Conservation (phyloP, 1,284 basidiomycete genomes). For the Pascua sp. region DNA sequence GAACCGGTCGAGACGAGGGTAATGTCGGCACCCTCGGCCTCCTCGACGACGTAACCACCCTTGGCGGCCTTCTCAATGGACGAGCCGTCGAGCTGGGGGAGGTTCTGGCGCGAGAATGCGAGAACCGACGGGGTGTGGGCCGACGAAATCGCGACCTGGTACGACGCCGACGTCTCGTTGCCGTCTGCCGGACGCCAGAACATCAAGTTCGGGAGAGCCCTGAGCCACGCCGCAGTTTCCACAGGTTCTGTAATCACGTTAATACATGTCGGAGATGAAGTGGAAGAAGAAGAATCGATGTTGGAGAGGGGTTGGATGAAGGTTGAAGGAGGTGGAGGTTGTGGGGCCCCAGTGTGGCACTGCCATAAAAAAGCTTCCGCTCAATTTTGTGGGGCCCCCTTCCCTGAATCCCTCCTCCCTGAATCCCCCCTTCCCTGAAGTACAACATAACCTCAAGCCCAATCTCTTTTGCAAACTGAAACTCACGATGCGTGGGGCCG, state of each 20-base stretch:
- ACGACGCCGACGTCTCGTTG: slow-evolving; percentile 88
- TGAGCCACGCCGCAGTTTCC: slow-evolving; percentile 81
- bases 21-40: slow-evolving; percentile 66
- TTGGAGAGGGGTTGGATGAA: slow-evolving; percentile 3
- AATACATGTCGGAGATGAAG: not conserved
- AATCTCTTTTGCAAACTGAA: no score
- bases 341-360: no score
- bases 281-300: not conserved
- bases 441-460: no score
- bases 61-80: slow-evolving; percentile 76
- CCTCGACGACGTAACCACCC: slow-evolving; percentile 86
- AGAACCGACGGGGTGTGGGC: slow-evolving; percentile 67
- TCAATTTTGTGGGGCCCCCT: no score
- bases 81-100: slow-evolving; percentile 86
- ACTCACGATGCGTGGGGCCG: slow-evolving; percentile 94
- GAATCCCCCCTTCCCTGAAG: no score
- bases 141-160: slow-evolving; percentile 72
- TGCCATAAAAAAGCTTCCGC: no score
- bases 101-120: slow-evolving; percentile 50
- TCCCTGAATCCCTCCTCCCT: no score
- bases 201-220: slow-evolving; percentile 82
- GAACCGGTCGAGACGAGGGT: slow-evolving; percentile 86
- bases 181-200: slow-evolving; percentile 93
- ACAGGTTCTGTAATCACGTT: no score
- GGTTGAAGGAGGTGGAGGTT: no score